phyloP scores from a whole-genome alignment of 768 basidiomycete genomes.

The Russula brevipes region DNA sequence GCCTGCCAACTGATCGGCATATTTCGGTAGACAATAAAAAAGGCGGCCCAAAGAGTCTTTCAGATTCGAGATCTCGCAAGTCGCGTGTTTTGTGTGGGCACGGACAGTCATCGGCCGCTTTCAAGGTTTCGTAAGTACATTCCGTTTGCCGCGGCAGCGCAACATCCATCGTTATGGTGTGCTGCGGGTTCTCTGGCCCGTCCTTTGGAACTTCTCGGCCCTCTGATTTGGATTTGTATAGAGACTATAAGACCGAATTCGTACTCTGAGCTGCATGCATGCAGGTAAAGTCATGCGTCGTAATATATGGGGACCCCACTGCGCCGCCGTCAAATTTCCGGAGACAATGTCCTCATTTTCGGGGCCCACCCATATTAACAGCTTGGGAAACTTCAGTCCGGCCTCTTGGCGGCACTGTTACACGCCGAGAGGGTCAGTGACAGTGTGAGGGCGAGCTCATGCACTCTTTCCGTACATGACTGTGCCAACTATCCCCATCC shows the following conservation, averaged over 20 bases:
- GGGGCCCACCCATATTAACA: not conserved
- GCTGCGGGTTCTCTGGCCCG: not conserved
- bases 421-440: not conserved
- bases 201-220: not conserved
- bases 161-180: not conserved
- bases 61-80: not conserved
- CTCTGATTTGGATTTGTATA: not conserved
- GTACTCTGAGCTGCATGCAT: not conserved
- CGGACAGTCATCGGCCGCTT: not conserved
- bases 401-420: not conserved
- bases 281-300: not conserved
- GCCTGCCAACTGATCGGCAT: not conserved
- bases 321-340: slow-evolving; percentile 1
- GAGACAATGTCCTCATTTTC: not conserved
- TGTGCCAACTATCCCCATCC: not conserved
- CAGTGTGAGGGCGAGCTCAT: not conserved
- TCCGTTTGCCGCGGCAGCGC: not conserved
- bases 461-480: not conserved
- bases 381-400: slow-evolving; percentile 3
- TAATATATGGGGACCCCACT: not conserved
- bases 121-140: not conserved
- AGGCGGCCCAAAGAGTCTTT: not conserved
- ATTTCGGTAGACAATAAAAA: not conserved
- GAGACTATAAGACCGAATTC: not conserved
- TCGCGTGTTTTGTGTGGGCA: not conserved